phyloP scores from a whole-genome alignment of 495 filamentous ascomycete species.

The Penicillium goetzii region DNA sequence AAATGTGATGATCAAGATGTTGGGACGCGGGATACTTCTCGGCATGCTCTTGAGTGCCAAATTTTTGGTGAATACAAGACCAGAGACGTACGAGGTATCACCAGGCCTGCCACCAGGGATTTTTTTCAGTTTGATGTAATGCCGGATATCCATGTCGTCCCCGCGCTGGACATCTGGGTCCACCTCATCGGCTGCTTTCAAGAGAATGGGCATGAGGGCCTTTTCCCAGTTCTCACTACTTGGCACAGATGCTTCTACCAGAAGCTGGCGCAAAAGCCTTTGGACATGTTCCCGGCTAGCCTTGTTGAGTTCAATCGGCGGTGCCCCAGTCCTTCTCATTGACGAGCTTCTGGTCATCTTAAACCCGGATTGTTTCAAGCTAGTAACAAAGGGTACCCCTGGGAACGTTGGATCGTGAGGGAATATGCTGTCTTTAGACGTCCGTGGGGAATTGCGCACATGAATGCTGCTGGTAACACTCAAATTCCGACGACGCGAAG shows the following conservation, averaged over 20 bases:
- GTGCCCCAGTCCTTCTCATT: conserved; percentile 74
- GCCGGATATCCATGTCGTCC: conserved; percentile 97
- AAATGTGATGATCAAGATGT: conserved; percentile 92
- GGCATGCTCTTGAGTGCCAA: conserved; percentile 95
- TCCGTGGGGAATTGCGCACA: conserved; percentile 68
- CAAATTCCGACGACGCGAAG: conserved; percentile 70
- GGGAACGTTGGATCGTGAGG: conserved; percentile 34
- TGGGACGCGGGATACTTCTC: conserved; percentile 77
- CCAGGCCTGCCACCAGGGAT: conserved; percentile 86
- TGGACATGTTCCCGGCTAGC: conserved; percentile 87
- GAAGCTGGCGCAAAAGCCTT: conserved; percentile 78
- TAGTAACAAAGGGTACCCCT: conserved; percentile 23
- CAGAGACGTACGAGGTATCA: conserved; percentile 93
- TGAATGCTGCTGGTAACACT: conserved; percentile 75
- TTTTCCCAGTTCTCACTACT: conserved; percentile 82
- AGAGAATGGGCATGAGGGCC: conserved; percentile 85
- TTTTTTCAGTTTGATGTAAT: conserved; percentile 97
- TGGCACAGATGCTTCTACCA: conserved; percentile 75
- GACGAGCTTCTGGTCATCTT: conserved; percentile 81
- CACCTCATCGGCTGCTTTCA: conserved; percentile 92
- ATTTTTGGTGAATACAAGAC: conserved; percentile 96
- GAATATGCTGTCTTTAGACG: conserved; percentile 48
- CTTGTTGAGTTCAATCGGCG: conserved; percentile 79
- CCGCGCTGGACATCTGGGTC: conserved; percentile 86
- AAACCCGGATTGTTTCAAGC: conserved; percentile 45